Conservation (phyloP, 179 eudicot species). For the Drosera spatulata region DNA sequence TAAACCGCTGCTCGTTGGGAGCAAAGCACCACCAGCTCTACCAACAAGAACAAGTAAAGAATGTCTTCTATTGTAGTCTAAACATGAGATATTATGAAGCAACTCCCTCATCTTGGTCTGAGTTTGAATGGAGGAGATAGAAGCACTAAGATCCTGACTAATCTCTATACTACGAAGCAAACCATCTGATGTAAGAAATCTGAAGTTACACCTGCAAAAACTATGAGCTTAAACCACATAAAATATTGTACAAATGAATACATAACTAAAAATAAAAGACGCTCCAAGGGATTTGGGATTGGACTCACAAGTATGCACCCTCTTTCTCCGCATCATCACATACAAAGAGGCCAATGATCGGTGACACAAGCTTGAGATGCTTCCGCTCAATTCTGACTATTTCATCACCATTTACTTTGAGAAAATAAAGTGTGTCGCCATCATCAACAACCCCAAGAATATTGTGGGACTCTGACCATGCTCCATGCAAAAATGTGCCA, state of each 20-base stretch:
- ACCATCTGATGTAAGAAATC: slow-evolving; percentile 72
- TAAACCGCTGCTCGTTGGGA: slow-evolving; percentile 18
- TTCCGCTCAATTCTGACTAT: slow-evolving; percentile 52
- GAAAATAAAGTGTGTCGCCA: slow-evolving; percentile 56
- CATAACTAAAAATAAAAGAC: too few relatives aligned
- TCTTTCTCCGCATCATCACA: too few relatives aligned
- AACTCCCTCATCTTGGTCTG: slow-evolving; percentile 37
- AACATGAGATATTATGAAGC: slow-evolving; percentile 39
- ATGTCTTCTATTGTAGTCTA: slow-evolving; percentile 43
- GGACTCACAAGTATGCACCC: too few relatives aligned
- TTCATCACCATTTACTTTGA: slow-evolving; percentile 91
- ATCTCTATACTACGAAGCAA: slow-evolving; percentile 68
- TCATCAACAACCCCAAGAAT: slow-evolving; percentile 76
- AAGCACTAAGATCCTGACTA: slow-evolving; percentile 64
- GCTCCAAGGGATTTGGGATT: too few relatives aligned
- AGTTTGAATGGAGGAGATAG: slow-evolving; percentile 41
- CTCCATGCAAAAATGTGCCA: slow-evolving; percentile 47
- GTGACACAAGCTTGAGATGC: slow-evolving; percentile 60
- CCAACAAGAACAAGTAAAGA: slow-evolving; percentile 62
- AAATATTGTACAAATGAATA: too few relatives aligned
- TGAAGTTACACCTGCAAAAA: slow-evolving; percentile 75
- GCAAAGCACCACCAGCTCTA: slow-evolving; percentile 24
- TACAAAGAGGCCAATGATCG: too few relatives aligned
- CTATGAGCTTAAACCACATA: slow-evolving; percentile 17
- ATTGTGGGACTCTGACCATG: slow-evolving; percentile 91